Percentiles rank a stretch among this genome's conserved stretches.
These are phyloP conservation scores for Kodamaea plutei DNA, from an alignment of 1,139 yeast species.

Conservation along the genomic window DNA sequence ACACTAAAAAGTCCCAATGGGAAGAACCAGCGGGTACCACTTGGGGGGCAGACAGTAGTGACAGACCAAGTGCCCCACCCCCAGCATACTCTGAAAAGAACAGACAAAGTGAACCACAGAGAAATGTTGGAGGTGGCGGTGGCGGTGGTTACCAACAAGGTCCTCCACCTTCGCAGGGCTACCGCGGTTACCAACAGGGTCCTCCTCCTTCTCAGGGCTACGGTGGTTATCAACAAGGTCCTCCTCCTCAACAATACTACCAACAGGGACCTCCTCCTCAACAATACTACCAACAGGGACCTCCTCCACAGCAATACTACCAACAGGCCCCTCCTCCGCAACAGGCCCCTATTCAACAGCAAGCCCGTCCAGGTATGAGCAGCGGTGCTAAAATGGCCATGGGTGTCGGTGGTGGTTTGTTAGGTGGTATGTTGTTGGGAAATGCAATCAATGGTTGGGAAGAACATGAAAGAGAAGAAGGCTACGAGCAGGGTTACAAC, in stretches of 20 bases:
- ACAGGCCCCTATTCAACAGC: conserved; percentile 9
- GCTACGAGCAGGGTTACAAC: conserved; percentile 31
- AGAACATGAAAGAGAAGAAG: conserved; percentile 23
- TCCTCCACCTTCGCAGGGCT: conserved; percentile 19
- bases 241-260: conserved; percentile 16
- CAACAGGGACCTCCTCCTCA: conserved; percentile 17
- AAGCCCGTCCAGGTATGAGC: conserved; percentile 15
- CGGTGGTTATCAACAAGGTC: conserved; percentile 16
- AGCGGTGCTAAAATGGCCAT: conserved; percentile 52
- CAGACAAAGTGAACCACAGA: conserved; percentile 7
- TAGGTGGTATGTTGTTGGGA: conserved; percentile 62
- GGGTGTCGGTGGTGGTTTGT: conserved; percentile 79
- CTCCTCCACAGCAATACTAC: conserved; percentile 18
- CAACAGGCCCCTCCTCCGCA: conserved; percentile 20
- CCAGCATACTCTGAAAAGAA: conserved; percentile 22
- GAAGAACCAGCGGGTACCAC: conserved; percentile 69
- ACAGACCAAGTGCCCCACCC: conserved; percentile 20
- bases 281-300: conserved; percentile 20
- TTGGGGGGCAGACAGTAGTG: conserved; percentile 23
- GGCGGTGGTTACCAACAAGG: conserved; percentile 18
- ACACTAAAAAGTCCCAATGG: conserved; percentile 85
- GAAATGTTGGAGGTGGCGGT: conserved; percentile 6
- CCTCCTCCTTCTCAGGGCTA: conserved; percentile 19
- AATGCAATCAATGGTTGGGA: conserved; percentile 22
- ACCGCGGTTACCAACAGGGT: conserved; percentile 15